Base-by-base conservation (phyloP, 2,329 filamentous ascomycete species). In the Epichloe coenophiala region DNA sequence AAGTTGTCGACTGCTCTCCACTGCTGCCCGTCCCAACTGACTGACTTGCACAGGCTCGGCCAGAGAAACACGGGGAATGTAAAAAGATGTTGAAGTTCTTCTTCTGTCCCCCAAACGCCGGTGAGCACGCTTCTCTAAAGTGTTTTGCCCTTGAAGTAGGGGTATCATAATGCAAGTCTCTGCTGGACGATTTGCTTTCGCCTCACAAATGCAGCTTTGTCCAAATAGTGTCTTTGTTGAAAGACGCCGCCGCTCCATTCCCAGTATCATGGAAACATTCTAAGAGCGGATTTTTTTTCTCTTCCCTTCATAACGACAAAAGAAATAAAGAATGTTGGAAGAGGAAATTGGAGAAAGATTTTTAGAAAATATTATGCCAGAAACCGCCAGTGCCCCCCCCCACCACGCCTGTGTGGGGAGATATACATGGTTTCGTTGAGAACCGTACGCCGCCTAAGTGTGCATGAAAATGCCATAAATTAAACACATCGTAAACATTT, bases 31-130 rank as follows among this genome's bases (percentile, higher is more conserved):
- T 50, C 35, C 48, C 52, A 56, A 55, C 59, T 57, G 57, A 54
- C 57, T 57, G 61, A 62, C 62, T 53, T 66, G 65, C 64, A 66
- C 57, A 53, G 64, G 64, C 60, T 68, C 60, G 64, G 66, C 66
- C 65, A 65, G 66, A 66, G 63, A 68, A 67, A 63, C 57, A 53
- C 41, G 55, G 55, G 66, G 65, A 65, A 66, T 63, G 59, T 48
- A 51, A 63, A 70, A 71, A 71, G 67, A 71, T 70, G 69, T 71
- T 71, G 69, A 71, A 71, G 55, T 69, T 69, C 68, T 70, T 71
- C 68, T 66, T 61, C 65, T 68, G 69, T 63, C 67, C 66, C 66
- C 51, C 44, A 64, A 70, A 69, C 65, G 65, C 67, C 67, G 57
- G 55, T 58, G 58, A 61, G 55, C 59, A 65, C 57, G 58, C 59